These are phyloP conservation scores for Penicillium riverlandense DNA, from an alignment of 495 filamentous ascomycete species.

Conservation along the genomic window DNA sequence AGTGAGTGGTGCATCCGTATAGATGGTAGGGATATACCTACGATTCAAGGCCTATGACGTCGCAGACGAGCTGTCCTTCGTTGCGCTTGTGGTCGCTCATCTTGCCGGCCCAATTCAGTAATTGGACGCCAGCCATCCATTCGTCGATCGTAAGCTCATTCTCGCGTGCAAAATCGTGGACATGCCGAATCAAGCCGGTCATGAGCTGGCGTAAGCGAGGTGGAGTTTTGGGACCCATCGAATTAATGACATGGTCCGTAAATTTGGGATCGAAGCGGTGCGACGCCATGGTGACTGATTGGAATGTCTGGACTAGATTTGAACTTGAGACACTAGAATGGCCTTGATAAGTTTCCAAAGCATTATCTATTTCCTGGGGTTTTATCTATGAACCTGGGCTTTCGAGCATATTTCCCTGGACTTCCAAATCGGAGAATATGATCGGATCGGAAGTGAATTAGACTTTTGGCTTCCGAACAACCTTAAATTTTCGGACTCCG, in stretches of 20 bases:
- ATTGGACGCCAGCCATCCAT: slow-evolving; percentile 37
- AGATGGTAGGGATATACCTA: too few species aligned
- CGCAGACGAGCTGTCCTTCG: slow-evolving; percentile 66
- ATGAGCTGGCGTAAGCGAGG: slow-evolving; percentile 45
- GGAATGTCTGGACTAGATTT: too few species aligned
- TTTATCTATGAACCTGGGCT: too few species aligned
- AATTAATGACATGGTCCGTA: slow-evolving; percentile 61
- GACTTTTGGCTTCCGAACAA: too few species aligned
- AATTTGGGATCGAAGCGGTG: slow-evolving; percentile 51
- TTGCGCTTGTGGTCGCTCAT: slow-evolving; percentile 67
- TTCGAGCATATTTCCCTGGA: too few species aligned
- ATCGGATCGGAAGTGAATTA: too few species aligned
- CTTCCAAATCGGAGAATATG: too few species aligned
- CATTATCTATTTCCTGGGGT: too few species aligned
- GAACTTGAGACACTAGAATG: too few species aligned
- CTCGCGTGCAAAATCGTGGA: slow-evolving; percentile 44
- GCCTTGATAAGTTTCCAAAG: too few species aligned
- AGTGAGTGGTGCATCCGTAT: too few species aligned
- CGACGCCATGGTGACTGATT: slow-evolving; percentile 20
- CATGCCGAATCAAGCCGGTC: slow-evolving; percentile 35
- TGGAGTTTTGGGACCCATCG: slow-evolving; percentile 59
- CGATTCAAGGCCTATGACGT: slow-evolving; percentile 68
- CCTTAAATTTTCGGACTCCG: too few species aligned
- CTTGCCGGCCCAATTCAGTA: slow-evolving; percentile 67
- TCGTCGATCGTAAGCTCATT: slow-evolving; percentile 44